Evolutionary conservation across 176 grass and related monocot species (phyloP).

Genomic region (Carex cristatella): DNA sequence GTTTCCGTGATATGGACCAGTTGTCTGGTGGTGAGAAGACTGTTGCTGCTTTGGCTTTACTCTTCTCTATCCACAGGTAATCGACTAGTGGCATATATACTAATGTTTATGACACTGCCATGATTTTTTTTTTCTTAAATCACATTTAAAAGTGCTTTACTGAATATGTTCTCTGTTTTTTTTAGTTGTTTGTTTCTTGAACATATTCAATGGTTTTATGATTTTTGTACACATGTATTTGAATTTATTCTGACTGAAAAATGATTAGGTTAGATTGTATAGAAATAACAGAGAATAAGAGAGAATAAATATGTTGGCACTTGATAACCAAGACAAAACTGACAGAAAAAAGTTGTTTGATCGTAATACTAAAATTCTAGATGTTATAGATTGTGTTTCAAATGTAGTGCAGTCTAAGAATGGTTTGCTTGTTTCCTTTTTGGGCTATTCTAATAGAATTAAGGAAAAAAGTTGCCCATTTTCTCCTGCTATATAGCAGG

Average conservation of each 20-base stretch:
- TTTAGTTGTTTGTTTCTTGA: neutral
- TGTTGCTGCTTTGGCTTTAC: constrained; percentile 88
- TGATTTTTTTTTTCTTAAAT: neutral
- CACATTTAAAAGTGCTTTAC: neutral
- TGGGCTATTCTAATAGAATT: no score
- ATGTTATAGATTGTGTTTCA: neutral
- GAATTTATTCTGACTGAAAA: neutral
- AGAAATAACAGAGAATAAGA: neutral
- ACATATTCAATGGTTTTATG: neutral
- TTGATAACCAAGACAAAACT: neutral
- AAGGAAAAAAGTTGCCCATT: no score
- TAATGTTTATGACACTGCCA: neutral
- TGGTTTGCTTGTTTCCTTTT: neutral
- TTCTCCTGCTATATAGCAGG: neutral
- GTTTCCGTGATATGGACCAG: constrained; percentile 97
- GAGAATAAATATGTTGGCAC: no score
- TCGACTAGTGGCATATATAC: constrained; percentile 33
- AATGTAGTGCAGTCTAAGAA: neutral
- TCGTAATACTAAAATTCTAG: constrained; percentile 11
- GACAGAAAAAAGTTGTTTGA: neutral
- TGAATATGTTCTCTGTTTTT: neutral
- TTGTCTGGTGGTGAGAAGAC: constrained; percentile 98
- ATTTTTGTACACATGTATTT: neutral
- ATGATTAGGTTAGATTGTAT: neutral
- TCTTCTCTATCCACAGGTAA: constrained; percentile 99